Evolutionary conservation across 108 stramenopile species (phyloP).

Genomic region (Mayamaea pseudoterrestris): DNA sequence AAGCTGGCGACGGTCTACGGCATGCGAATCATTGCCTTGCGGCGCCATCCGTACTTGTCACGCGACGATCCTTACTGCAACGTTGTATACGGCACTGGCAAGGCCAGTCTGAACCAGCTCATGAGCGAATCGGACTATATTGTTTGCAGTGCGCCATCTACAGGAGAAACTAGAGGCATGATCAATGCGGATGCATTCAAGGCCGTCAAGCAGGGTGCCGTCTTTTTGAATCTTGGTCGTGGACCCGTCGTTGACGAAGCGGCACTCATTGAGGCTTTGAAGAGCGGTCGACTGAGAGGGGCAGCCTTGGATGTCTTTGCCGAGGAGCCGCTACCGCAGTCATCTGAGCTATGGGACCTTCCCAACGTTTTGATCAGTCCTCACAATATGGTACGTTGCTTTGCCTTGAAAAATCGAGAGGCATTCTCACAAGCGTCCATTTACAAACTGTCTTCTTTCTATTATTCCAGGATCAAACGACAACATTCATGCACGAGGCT

Average conservation of each 20-base stretch:
- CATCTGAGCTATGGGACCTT: slow-evolving; percentile 54
- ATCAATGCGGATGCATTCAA: slow-evolving; percentile 32
- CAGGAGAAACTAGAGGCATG: slow-evolving; percentile 53
- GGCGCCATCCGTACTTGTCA: slow-evolving; percentile 39
- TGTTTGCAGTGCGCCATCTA: slow-evolving; percentile 57
- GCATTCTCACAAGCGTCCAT: slow-evolving; percentile 9
- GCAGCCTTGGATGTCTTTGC: slow-evolving; percentile 83
- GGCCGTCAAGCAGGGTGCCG: slow-evolving; percentile 37
- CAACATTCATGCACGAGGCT: slow-evolving; percentile 74
- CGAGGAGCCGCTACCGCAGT: slow-evolving; percentile 60
- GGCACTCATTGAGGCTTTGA: slow-evolving; percentile 45
- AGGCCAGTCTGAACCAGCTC: slow-evolving; percentile 32
- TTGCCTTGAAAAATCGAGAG: slow-evolving; percentile 31
- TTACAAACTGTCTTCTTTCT: slow-evolving; percentile 14
- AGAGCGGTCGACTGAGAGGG: slow-evolving; percentile 40
- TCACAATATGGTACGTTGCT: slow-evolving; percentile 67
- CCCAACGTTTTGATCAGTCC: slow-evolving; percentile 61
- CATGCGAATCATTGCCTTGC: slow-evolving; percentile 69
- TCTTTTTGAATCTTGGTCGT: slow-evolving; percentile 78
- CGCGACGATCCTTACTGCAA: slow-evolving; percentile 36
- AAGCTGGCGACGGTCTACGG: slow-evolving; percentile 41
- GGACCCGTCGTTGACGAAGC: slow-evolving; percentile 77
- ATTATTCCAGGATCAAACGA: slow-evolving; percentile 38
- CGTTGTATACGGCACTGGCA: slow-evolving; percentile 29
- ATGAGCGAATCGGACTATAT: slow-evolving; percentile 63